These are phyloP conservation scores for Fusarium oligoseptatum DNA, from an alignment of 2,329 filamentous ascomycete genomes.

Conservation along the genomic window DNA sequence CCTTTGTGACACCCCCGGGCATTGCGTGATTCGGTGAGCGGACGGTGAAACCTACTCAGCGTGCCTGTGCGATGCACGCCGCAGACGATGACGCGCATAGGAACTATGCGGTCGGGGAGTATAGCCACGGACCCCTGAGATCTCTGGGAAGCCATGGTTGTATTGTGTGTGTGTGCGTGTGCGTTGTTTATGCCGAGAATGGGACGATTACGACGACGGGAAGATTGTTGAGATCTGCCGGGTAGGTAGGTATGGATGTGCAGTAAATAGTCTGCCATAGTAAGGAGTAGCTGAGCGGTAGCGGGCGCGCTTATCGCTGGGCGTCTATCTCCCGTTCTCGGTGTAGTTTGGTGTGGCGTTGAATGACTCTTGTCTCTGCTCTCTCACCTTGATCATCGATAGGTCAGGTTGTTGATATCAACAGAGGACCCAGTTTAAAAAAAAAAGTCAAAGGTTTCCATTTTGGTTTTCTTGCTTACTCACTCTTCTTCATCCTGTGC, in stretches of 20 bases:
- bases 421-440: constrained; percentile 15
- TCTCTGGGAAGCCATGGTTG: constrained; percentile 31
- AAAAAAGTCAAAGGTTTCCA: not conserved
- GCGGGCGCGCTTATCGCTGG: constrained; percentile 11
- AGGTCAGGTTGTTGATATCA: constrained; percentile 1
- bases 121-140: constrained; percentile 22
- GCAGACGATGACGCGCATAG: constrained; percentile 57
- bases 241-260: not conserved
- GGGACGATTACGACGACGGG: constrained; percentile 4
- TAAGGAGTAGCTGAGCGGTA: not conserved
- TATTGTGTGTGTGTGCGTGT: constrained; percentile 11
- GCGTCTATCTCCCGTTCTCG: constrained; percentile 21
- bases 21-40: constrained; percentile 11
- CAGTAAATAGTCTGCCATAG: not conserved
- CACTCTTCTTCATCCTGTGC: constrained; percentile 11
- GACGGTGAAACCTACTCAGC: constrained; percentile 48
- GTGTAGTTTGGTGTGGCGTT: constrained; percentile 5
- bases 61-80: constrained; percentile 56
- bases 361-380: not conserved
- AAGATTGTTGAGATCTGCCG: constrained; percentile 5
- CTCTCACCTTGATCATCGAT: constrained; percentile 4
- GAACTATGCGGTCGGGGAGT: constrained; percentile 50
- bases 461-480: not conserved
- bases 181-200: not conserved
- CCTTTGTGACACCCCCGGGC: not conserved